Evolutionary conservation across 148 eudicot genomes (phyloP).

Genomic region (Diospyros lotus): DNA sequence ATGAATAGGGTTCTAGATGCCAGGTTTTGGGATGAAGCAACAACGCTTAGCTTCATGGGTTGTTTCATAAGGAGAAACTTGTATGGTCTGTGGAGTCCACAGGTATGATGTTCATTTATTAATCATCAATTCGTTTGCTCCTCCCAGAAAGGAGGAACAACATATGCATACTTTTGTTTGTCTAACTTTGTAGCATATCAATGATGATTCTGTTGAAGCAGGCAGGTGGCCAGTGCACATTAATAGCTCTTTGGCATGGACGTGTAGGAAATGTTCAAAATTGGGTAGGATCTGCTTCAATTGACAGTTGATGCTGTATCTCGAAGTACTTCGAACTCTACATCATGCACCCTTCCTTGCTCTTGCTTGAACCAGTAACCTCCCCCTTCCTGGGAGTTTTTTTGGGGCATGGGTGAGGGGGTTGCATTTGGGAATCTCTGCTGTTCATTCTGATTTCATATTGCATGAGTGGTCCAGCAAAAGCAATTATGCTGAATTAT

Average conservation of each 20-base stretch:
- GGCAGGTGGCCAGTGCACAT: conserved; percentile 85
- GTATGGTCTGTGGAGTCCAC: conserved; percentile 95
- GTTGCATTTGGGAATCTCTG: not conserved
- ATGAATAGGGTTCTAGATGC: conserved; percentile 90
- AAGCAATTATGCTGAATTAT: not conserved
- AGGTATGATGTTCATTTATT: conserved; percentile 39
- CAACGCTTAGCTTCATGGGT: conserved; percentile 70
- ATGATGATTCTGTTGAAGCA: conserved; percentile 57
- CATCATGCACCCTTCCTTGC: not conserved
- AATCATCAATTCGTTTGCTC: not conserved
- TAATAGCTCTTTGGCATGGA: conserved; percentile 79
- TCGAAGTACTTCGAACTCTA: conserved; percentile 43
- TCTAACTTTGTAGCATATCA: conserved; percentile 4
- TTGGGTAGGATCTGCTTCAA: conserved; percentile 75
- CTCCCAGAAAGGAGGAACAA: not conserved
- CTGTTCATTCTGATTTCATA: not conserved
- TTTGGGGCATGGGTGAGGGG: too few relatives aligned
- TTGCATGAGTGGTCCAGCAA: not conserved
- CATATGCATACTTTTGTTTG: not conserved
- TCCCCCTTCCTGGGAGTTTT: too few relatives aligned
- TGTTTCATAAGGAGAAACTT: conserved; percentile 65
- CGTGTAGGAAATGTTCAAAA: conserved; percentile 45
- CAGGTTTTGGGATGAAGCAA: conserved; percentile 84
- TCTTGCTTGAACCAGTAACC: not conserved
- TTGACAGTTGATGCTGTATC: conserved; percentile 71